phyloP scores from a whole-genome alignment of 805 yeast species.

The Nakazawaea peltata region DNA sequence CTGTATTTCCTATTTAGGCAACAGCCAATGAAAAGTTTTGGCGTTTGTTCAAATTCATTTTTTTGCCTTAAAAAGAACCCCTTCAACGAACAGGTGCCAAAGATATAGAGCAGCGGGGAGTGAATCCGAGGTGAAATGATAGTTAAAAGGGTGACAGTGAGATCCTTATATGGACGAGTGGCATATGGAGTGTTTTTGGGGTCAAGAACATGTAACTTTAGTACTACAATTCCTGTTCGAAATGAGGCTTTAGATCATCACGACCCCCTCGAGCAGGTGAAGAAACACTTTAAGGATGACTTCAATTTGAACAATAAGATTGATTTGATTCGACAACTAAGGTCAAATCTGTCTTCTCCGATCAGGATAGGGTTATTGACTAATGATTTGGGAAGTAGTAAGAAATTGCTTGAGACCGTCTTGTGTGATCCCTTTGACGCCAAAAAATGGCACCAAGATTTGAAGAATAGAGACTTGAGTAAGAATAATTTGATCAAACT shows the following conservation, averaged over 20 bases:
- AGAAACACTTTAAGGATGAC: constrained; percentile 4
- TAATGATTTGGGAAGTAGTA: constrained; percentile 2
- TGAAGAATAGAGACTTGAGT: constrained; percentile 5
- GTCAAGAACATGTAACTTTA: too few species aligned
- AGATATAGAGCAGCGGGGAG: too few species aligned
- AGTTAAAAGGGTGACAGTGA: too few species aligned
- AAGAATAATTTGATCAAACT: constrained; percentile 9
- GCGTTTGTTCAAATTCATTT: background rate
- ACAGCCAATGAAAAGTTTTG: too few species aligned
- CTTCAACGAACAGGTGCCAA: too few species aligned
- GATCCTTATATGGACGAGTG: too few species aligned
- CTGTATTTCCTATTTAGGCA: too few species aligned
- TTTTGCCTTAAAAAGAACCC: background rate
- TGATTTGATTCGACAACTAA: constrained; percentile 1
- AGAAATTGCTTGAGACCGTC: constrained; percentile 5
- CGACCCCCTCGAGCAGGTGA: too few species aligned
- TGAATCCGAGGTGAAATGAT: too few species aligned
- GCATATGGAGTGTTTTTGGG: too few species aligned
- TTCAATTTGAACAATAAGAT: constrained; percentile 6
- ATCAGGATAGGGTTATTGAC: constrained; percentile 8
- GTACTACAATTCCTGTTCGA: too few species aligned
- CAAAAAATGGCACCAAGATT: constrained; percentile 7
- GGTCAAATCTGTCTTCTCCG: background rate
- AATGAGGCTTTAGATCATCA: too few species aligned
- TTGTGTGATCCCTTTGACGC: constrained; percentile 10